Percentiles rank a stretch among this genome's conserved stretches.
Conservation (phyloP, 208 protist species). For the Leishmania braziliensis region DNA sequence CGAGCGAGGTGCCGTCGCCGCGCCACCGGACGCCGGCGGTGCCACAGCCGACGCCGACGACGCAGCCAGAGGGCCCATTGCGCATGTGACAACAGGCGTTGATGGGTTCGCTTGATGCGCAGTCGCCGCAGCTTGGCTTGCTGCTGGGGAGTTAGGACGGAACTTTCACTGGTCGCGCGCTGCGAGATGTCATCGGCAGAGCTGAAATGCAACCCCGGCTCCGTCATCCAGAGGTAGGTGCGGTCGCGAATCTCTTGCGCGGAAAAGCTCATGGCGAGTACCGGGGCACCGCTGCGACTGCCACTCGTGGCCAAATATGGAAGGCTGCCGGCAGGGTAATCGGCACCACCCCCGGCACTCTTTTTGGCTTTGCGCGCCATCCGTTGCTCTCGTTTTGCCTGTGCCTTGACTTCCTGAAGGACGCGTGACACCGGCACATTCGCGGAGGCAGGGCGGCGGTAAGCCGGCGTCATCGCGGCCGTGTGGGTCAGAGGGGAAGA, state of each 20-base stretch:
- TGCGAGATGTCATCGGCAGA: constrained; percentile 1
- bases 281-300: neutral
- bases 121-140: constrained; percentile 20
- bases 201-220: neutral
- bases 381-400: neutral
- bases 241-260: constrained; percentile 30
- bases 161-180: neutral
- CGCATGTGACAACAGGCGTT: constrained; percentile 38
- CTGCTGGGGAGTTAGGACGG: constrained; percentile 7
- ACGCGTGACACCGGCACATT: constrained; percentile 67
- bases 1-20: constrained; percentile 19
- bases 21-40: constrained; percentile 35
- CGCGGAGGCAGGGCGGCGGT: constrained; percentile 71
- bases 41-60: constrained; percentile 46
- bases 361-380: neutral
- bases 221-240: constrained; percentile 30
- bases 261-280: constrained; percentile 21
- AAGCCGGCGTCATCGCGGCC: constrained; percentile 18
- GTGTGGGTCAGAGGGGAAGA: neutral
- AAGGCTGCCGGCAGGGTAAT: neutral
- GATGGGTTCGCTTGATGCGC: constrained; percentile 36
- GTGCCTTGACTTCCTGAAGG: constrained; percentile 34
- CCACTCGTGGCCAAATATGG: neutral
- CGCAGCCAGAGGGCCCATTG: constrained; percentile 52
- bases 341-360: neutral